Conservation (phyloP, 805 yeast species). For the Zygotorulaspora sp. region DNA sequence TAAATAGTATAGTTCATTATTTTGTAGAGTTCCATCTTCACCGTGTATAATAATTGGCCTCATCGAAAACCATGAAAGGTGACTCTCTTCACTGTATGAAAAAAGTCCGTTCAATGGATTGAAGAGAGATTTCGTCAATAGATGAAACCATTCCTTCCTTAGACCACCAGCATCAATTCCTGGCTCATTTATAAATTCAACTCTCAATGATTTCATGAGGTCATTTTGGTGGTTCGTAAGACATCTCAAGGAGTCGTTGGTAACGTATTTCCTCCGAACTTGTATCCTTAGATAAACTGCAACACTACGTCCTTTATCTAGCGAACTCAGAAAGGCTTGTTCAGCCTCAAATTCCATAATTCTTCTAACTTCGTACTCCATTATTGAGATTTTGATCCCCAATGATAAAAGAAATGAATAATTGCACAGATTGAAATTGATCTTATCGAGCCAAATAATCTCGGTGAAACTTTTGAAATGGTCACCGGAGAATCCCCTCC, state of each 20-base stretch:
- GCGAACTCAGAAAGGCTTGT: conserved; percentile 75
- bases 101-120: conserved; percentile 67
- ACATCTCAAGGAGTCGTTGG: conserved; percentile 68
- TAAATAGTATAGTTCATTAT: conserved; percentile 57
- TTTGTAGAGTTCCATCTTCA: conserved; percentile 19
- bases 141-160: conserved; percentile 86
- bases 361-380: conserved; percentile 75
- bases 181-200: conserved; percentile 81
- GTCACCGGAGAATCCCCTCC: conserved; percentile 40
- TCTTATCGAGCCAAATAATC: conserved; percentile 4
- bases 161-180: conserved; percentile 96
- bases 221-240: conserved; percentile 54
- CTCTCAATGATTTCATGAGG: conserved; percentile 66
- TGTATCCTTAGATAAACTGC: conserved; percentile 66
- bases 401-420: conserved; percentile 78
- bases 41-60: conserved; percentile 36
- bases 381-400: conserved; percentile 73
- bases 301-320: conserved; percentile 55
- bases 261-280: conserved; percentile 62
- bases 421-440: conserved; percentile 62
- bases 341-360: conserved; percentile 86
- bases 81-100: conserved; percentile 60
- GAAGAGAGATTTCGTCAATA: conserved; percentile 67
- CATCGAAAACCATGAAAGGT: conserved; percentile 69
- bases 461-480: conserved; percentile 2